Percentiles rank a stretch among this genome's conserved stretches.
Conservation (phyloP, 495 filamentous ascomycete genomes). For the Chlorociboria aeruginascens region DNA sequence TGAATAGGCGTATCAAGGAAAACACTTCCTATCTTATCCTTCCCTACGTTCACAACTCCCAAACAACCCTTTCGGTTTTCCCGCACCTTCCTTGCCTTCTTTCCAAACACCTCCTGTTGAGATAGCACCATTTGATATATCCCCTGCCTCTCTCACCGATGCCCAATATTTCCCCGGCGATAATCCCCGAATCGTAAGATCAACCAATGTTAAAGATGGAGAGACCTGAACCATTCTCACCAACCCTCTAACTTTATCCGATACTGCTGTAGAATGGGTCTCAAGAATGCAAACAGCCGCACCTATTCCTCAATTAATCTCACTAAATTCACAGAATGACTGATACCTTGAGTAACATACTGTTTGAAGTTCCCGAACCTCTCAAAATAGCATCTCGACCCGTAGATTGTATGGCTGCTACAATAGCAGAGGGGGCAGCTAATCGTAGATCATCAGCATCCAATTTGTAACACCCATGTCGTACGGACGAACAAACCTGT, state of each 20-base stretch:
- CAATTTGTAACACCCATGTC: not conserved
- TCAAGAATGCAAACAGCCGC: slow-evolving; percentile 96
- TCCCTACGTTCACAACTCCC: slow-evolving; percentile 60
- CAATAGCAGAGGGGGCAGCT: slow-evolving; percentile 79
- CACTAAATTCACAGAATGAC: slow-evolving; percentile 2
- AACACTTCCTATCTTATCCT: slow-evolving; percentile 54
- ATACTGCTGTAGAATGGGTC: slow-evolving; percentile 52
- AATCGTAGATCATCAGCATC: slow-evolving; percentile 12
- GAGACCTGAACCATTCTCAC: slow-evolving; percentile 73
- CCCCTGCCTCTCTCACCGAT: slow-evolving; percentile 74
- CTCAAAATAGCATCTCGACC: slow-evolving; percentile 90
- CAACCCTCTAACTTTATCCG: slow-evolving; percentile 60
- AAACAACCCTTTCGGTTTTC: slow-evolving; percentile 51
- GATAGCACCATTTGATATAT: slow-evolving; percentile 71
- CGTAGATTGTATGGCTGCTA: slow-evolving; percentile 75
- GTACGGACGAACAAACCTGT: slow-evolving; percentile 36
- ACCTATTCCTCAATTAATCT: slow-evolving; percentile 32
- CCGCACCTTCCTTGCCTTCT: slow-evolving; percentile 36
- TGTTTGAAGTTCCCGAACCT: slow-evolving; percentile 73
- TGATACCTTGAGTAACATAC: slow-evolving; percentile 34
- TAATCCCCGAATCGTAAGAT: slow-evolving; percentile 81
- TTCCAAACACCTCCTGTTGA: slow-evolving; percentile 77
- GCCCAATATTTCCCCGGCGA: slow-evolving; percentile 69
- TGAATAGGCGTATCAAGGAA: slow-evolving; percentile 73
- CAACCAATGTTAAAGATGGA: slow-evolving; percentile 64